Base-by-base conservation (phyloP, 2,329 filamentous ascomycete species). In the Aspergillus aculeatinus region DNA sequence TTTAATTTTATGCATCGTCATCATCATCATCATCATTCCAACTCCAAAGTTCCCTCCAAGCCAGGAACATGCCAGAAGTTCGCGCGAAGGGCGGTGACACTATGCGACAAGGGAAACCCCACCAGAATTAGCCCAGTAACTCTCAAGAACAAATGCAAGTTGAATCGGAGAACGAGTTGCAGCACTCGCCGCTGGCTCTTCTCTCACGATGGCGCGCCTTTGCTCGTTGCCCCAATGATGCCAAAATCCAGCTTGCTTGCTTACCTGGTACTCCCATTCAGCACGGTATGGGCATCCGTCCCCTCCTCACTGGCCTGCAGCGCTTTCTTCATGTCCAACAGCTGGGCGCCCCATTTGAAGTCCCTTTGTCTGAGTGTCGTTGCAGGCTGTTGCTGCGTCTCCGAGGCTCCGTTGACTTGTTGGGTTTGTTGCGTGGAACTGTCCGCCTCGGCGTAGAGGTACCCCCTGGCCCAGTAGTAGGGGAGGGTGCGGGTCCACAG, bases 231-330 rank as follows among this genome's bases (percentile, higher is more conserved):
- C 23, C 23, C 23, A 4, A 23, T 23, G 23, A 23, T 23, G 23
- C 23, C 3, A 23, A 23, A 23, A 23, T 23, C 27, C 9, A 29
- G 27, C 27, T 10, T 29, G 50, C 63, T 67, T 79, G 50, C 63
- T 67, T 79, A 91, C 90, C 90, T 94, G 5, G 92, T 95, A 71
- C 87, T 85, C 11, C 91, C 91, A 73, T 94, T 87, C 72, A 89
- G 87, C 31, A 97, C 90, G 11, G 89, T 90, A 89, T 93, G 96
- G 2, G 93, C 93, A 78, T 97, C 93, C 64, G 91, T 95, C 1
- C 91, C 92, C 9, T 90, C 89, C 55, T 83, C 81, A 48, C 88
- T 86, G 63, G 88, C 84, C 67, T 91, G 87, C 25, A 96, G 89
- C 63, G 88, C 91, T 76, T 90, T 86, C 75, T 92, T 91, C 29